A percentile compares a stretch with the other conserved stretches of the same genome.
These are phyloP conservation scores for Coniella vitis DNA, from an alignment of 2,329 filamentous ascomycete species.

Conservation along the genomic window DNA sequence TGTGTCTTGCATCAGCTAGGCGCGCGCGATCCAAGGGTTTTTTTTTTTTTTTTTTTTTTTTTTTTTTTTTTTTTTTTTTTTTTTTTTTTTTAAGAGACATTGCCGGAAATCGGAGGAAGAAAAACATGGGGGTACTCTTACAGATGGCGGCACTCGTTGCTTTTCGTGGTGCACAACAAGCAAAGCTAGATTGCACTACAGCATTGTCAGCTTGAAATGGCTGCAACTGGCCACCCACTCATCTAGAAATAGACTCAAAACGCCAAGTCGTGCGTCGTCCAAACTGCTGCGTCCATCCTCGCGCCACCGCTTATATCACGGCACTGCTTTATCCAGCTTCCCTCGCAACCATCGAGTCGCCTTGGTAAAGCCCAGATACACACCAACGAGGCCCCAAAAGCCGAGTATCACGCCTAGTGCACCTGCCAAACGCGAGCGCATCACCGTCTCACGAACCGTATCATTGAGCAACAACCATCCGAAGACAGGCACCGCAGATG, in stretches of 20 bases:
- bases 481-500: slow-evolving; percentile 28
- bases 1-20: too few relatives aligned
- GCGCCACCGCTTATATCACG: neutral
- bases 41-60: too few relatives aligned
- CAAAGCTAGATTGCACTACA: too few relatives aligned
- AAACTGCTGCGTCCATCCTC: neutral
- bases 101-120: too few relatives aligned
- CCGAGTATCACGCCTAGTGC: slow-evolving; percentile 40
- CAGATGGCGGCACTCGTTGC: too few relatives aligned
- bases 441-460: slow-evolving; percentile 32
- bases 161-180: too few relatives aligned
- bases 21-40: too few relatives aligned
- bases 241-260: neutral
- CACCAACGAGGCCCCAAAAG: slow-evolving; percentile 42
- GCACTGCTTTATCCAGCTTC: slow-evolving; percentile 1
- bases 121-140: too few relatives aligned
- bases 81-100: too few relatives aligned
- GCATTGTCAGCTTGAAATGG: too few relatives aligned
- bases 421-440: slow-evolving; percentile 37
- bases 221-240: too few relatives aligned
- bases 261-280: neutral
- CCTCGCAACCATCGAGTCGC: slow-evolving; percentile 29
- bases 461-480: slow-evolving; percentile 39
- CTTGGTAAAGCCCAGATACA: slow-evolving; percentile 44
- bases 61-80: too few relatives aligned